These are phyloP conservation scores for Cylindricascospora bacillispora DNA, from an alignment of 1,139 yeast species.

Conservation along the genomic window DNA sequence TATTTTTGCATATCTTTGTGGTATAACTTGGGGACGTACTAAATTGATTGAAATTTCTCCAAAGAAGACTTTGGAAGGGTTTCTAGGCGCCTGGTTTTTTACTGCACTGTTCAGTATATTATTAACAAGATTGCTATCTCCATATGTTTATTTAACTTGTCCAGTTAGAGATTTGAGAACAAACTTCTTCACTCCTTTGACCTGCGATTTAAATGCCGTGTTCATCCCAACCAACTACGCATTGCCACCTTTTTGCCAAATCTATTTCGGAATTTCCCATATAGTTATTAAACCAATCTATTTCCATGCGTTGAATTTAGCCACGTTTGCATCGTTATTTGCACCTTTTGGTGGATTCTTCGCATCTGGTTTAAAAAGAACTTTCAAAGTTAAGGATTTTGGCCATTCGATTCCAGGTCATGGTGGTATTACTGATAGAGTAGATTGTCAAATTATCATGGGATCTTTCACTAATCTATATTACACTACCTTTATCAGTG, in stretches of 20 bases:
- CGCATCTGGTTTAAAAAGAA: slow-evolving; percentile 92
- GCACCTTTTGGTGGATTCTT: slow-evolving; percentile 99
- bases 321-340: slow-evolving; percentile 90
- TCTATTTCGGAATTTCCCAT: slow-evolving; percentile 34
- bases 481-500: slow-evolving; percentile 81
- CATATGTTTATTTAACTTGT: slow-evolving; percentile 70
- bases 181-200: slow-evolving; percentile 46
- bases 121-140: slow-evolving; percentile 50
- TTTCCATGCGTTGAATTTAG: slow-evolving; percentile 72
- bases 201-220: slow-evolving; percentile 79
- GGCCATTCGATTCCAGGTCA: slow-evolving; percentile 95
- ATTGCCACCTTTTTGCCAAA: slow-evolving; percentile 56
- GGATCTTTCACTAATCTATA: slow-evolving; percentile 89
- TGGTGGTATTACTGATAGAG: slow-evolving; percentile 95
- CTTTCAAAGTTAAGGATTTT: slow-evolving; percentile 89
- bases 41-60: slow-evolving; percentile 91
- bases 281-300: slow-evolving; percentile 73
- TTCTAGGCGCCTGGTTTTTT: slow-evolving; percentile 94
- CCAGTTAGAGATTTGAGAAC: slow-evolving; percentile 60
- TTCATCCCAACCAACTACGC: slow-evolving; percentile 69
- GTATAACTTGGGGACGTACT: slow-evolving; percentile 90
- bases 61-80: slow-evolving; percentile 95
- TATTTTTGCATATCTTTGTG: slow-evolving; percentile 92
- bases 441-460: slow-evolving; percentile 97
- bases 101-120: slow-evolving; percentile 66